Conservation (phyloP, 2,329 filamentous ascomycete genomes). For the Dactylonectria estremocensis region DNA sequence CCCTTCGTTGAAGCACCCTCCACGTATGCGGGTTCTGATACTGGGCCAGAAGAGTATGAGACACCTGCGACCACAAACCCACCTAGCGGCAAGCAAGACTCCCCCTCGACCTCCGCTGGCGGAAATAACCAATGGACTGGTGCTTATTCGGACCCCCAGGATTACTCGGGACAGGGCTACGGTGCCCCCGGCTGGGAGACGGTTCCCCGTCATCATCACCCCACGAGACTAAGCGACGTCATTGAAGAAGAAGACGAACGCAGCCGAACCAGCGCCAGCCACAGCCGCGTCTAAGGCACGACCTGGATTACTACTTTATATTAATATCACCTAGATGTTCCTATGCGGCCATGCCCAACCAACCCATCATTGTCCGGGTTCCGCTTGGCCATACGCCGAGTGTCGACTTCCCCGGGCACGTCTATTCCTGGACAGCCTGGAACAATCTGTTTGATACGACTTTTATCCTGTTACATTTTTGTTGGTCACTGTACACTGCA, state of each 20-base stretch:
- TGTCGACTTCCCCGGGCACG: slow-evolving; percentile 18
- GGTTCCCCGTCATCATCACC: slow-evolving; percentile 87
- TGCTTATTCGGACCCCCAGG: slow-evolving; percentile 61
- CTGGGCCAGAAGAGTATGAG: slow-evolving; percentile 71
- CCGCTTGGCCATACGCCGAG: slow-evolving; percentile 14
- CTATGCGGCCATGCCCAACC: slow-evolving; percentile 41
- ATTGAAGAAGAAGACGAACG: slow-evolving; percentile 88
- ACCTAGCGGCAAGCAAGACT: slow-evolving; percentile 54
- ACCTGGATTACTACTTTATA: slow-evolving; percentile 18
- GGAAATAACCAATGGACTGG: slow-evolving; percentile 58
- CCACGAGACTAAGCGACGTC: slow-evolving; percentile 90
- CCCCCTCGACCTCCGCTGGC: slow-evolving; percentile 49
- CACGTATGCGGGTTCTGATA: slow-evolving; percentile 65
- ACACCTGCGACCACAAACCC: slow-evolving; percentile 63
- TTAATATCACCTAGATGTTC: slow-evolving; percentile 25
- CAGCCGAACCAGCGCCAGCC: slow-evolving; percentile 80
- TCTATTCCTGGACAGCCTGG: slow-evolving; percentile 17
- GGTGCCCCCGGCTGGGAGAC: slow-evolving; percentile 81
- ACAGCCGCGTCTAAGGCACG: slow-evolving; percentile 63
- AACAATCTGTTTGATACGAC: slow-evolving; percentile 24
- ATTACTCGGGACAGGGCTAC: slow-evolving; percentile 79
- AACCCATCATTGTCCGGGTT: slow-evolving; percentile 27
- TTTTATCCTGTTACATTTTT: slow-evolving; percentile 27
- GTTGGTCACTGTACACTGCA: slow-evolving; percentile 38
- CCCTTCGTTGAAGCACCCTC: slow-evolving; percentile 64